phyloP scores from a whole-genome alignment of 108 stramenopile genomes.

The Epipyxis sp. region DNA sequence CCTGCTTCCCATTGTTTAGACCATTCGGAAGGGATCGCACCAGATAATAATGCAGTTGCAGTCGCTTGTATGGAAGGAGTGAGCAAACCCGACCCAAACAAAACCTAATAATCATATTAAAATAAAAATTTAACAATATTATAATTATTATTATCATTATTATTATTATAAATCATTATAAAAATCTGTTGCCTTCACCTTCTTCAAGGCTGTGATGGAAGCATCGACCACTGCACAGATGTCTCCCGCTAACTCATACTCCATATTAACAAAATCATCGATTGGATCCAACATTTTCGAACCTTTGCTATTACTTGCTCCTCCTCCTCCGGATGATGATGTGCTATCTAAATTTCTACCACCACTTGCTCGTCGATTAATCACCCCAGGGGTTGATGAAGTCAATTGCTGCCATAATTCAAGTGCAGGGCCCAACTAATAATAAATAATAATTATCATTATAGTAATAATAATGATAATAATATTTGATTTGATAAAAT shows the following conservation, averaged over 20 bases:
- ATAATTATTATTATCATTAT: not conserved
- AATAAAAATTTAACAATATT: no score
- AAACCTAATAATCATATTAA: no score
- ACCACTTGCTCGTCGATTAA: not conserved
- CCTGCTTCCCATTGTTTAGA: slow-evolving; percentile 45
- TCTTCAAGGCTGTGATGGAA: slow-evolving; percentile 12
- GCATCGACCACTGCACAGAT: not conserved
- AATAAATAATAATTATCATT: no score
- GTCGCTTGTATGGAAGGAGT: slow-evolving; percentile 48
- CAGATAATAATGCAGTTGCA: slow-evolving; percentile 41
- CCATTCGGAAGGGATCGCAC: slow-evolving; percentile 45
- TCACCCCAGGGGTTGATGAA: slow-evolving; percentile 26
- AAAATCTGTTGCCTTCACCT: not conserved
- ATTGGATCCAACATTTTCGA: slow-evolving; percentile 37
- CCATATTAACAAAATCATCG: slow-evolving; percentile 42
- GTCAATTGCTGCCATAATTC: slow-evolving; percentile 49
- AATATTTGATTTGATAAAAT: no score
- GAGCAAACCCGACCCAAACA: slow-evolving; percentile 52
- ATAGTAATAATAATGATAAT: no score
- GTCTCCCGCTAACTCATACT: slow-evolving; percentile 24
- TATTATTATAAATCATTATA: not conserved
- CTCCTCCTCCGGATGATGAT: not conserved
- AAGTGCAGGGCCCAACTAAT: slow-evolving; percentile 52
- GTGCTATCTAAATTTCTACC: not conserved
- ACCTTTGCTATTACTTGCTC: not conserved